A percentile compares a stretch with the other conserved stretches of the same genome.
Evolutionary conservation across 169 alveolate genomes (phyloP).

Genomic region (Plasmodium fragile): DNA sequence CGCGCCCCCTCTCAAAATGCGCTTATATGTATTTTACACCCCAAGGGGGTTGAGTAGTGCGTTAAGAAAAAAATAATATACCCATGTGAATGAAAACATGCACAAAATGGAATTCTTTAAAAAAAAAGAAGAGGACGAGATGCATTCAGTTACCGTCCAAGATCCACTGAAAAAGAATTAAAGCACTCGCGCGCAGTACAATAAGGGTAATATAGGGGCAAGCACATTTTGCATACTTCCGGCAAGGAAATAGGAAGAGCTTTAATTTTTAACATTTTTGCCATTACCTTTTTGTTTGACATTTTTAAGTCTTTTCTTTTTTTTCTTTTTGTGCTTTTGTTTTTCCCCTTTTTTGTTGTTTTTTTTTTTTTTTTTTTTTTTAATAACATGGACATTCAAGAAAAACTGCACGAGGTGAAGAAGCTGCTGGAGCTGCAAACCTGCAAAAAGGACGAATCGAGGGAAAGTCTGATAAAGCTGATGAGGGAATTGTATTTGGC

Average conservation of each 20-base stretch:
- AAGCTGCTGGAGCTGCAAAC: constrained; percentile 67
- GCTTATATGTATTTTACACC: background rate
- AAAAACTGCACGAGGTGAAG: constrained; percentile 23
- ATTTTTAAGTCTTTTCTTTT: background rate
- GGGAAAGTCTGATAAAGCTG: constrained; percentile 47
- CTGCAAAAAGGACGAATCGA: constrained; percentile 37
- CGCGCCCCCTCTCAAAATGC: background rate
- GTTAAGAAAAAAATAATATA: background rate
- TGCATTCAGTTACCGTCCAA: background rate
- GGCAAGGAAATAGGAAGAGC: background rate
- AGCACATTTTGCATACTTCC: background rate
- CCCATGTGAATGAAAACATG: background rate
- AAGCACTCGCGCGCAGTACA: background rate
- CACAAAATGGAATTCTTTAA: background rate
- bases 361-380: background rate
- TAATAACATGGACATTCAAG: constrained; percentile 33
- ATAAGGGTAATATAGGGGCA: background rate
- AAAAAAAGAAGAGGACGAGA: no score
- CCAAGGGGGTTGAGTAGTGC: background rate
- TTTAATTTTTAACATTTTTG: constrained; percentile 11
- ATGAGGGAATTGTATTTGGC: constrained; percentile 36
- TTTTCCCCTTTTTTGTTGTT: background rate
- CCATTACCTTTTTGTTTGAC: background rate
- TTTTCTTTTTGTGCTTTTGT: background rate
- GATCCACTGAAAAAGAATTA: background rate